Base-by-base conservation (phyloP, 2,329 filamentous ascomycete species). In the Beauveria sp. region DNA sequence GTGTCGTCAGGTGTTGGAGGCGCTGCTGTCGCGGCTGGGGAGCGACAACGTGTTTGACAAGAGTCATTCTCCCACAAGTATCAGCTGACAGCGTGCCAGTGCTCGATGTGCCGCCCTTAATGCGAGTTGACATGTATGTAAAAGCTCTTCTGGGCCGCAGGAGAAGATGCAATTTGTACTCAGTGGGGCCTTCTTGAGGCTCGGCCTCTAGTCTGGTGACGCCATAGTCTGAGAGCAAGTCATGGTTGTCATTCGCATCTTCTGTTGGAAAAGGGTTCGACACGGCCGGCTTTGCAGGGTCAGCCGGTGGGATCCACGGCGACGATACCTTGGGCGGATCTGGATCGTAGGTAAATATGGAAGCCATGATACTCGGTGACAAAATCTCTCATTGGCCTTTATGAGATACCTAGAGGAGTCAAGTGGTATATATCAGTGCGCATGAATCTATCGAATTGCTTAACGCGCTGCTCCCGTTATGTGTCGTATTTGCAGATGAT, bases 141-240 rank as follows among this genome's bases (percentile, higher is more conserved):
- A 93, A 96, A 7, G 83, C 85, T 64, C 91, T 84, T 62, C 93
- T 83, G 18, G 89, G 87, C 42, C 92, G 86, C 57, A 97, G 78
- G 7, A 98, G 81, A 6, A 99, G 79, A 75, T 98, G 95, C 49
- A 99, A 77, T 74, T 99, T 99, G 77, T 99, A 99, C 75, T 99
- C 95, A 0, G 91, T 96, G 20, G 95, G 92, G 0, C 95, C 95
- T 65, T 96, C 88, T 71, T 98, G 93, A 6, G 93, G 93, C 73
- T 99, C 95, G 14, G 93, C 88, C 65, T 93, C 88, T 18, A 99
- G 78, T 69, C 88, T 91, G 50, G 87, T 88, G 51, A 95, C 84
- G 1, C 82, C 84, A 71, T 85, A 87, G 61, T 88, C 83, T 5
- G 80, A 80, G 14, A 84, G 75, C 8, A 80, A 68, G n/a, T 76